phyloP scores from a whole-genome alignment of 2,329 filamentous ascomycete genomes.

The Westerdykella ornata region DNA sequence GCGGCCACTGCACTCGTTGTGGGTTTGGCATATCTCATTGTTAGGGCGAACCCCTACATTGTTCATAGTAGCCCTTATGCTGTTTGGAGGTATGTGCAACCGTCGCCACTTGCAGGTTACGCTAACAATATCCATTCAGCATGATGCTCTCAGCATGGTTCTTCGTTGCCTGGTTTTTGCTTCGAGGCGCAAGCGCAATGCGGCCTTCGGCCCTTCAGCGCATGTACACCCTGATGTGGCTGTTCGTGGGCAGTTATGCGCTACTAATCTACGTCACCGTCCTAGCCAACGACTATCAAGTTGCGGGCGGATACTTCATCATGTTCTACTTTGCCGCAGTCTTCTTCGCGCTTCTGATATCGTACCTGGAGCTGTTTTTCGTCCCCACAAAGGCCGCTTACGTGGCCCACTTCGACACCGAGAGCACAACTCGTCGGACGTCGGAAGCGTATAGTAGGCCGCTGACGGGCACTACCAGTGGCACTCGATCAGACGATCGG shows the following conservation, averaged over 20 bases:
- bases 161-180: slow-evolving; percentile 73
- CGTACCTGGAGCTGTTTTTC: slow-evolving; percentile 72
- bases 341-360: slow-evolving; percentile 67
- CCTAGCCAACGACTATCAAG: slow-evolving; percentile 64
- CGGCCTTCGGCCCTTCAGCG: slow-evolving; percentile 82
- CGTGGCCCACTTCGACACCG: slow-evolving; percentile 48
- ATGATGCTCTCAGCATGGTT: slow-evolving; percentile 82
- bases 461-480: slow-evolving; percentile 27
- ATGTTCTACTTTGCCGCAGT: slow-evolving; percentile 71
- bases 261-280: slow-evolving; percentile 66
- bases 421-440: slow-evolving; percentile 10
- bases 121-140: slow-evolving; percentile 30
- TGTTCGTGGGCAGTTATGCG: slow-evolving; percentile 69
- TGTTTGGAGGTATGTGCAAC: slow-evolving; percentile 56
- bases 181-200: slow-evolving; percentile 68
- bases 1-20: slow-evolving; percentile 63
- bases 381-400: slow-evolving; percentile 64
- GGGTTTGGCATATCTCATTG: slow-evolving; percentile 65
- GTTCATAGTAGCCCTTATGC: slow-evolving; percentile 84
- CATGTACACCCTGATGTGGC: slow-evolving; percentile 74
- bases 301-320: slow-evolving; percentile 72
- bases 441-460: slow-evolving; percentile 32
- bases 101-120: not conserved
- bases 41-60: slow-evolving; percentile 81
- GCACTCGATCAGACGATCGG: slow-evolving; percentile 29